phyloP scores from a whole-genome alignment of 805 yeast genomes.

The Wickerhamomyces chambardii region DNA sequence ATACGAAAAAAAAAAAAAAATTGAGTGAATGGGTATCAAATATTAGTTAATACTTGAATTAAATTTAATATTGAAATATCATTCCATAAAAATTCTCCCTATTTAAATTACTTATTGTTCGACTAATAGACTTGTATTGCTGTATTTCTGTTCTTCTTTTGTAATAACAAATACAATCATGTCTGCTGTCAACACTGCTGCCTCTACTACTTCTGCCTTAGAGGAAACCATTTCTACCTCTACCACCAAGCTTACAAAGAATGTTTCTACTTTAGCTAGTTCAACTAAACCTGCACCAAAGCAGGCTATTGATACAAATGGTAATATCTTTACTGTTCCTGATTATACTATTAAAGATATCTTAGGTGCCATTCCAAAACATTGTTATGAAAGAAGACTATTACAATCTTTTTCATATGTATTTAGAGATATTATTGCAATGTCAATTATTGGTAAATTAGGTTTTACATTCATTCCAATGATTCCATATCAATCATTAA shows the following conservation, averaged over 20 bases:
- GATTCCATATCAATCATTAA: constrained; percentile 21
- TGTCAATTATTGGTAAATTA: constrained; percentile 31
- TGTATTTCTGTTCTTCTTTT: no score
- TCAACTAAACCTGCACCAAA: constrained; percentile 9
- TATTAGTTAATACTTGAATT: no score
- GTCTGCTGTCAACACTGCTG: background rate
- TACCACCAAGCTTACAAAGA: constrained; percentile 3
- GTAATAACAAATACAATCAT: no score
- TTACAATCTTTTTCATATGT: constrained; percentile 42
- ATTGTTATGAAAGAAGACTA: constrained; percentile 48
- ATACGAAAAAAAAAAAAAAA: no score
- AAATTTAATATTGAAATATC: no score
- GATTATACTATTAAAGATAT: constrained; percentile 52
- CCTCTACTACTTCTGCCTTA: background rate
- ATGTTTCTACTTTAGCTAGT: constrained; percentile 12
- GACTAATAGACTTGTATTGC: no score
- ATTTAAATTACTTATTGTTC: no score
- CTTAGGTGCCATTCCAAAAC: constrained; percentile 48
- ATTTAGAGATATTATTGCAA: constrained; percentile 38
- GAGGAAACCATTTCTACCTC: no score
- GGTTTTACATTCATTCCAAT: constrained; percentile 35
- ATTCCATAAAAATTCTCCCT: no score
- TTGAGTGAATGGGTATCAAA: no score
- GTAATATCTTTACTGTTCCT: constrained; percentile 50
- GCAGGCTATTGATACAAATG: constrained; percentile 39